phyloP scores from a whole-genome alignment of 352 stramenopile genomes.

The Pythium brassicae region DNA sequence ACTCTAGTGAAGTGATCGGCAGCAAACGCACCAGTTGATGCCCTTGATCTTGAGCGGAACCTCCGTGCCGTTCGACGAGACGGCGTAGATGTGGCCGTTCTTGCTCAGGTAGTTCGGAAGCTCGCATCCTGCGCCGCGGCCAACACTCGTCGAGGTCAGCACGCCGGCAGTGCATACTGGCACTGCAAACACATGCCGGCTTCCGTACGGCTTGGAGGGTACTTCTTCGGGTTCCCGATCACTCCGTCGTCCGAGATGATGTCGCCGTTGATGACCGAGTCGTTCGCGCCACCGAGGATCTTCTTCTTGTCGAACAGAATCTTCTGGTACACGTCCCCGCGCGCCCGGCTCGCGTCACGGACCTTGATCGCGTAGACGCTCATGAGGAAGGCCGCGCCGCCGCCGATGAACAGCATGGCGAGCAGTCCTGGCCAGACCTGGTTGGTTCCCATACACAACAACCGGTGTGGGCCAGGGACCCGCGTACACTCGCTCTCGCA shows the following conservation, averaged over 20 bases:
- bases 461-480: neutral
- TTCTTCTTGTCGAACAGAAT: constrained; percentile 16
- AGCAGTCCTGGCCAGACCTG: constrained; percentile 30
- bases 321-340: constrained; percentile 13
- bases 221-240: constrained; percentile 71
- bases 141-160: too few species aligned
- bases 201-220: constrained; percentile 35
- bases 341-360: constrained; percentile 11
- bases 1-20: too few species aligned
- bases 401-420: constrained; percentile 13
- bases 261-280: constrained; percentile 12
- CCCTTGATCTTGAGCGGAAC: constrained; percentile 65
- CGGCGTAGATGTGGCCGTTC: constrained; percentile 51
- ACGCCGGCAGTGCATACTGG: too few species aligned
- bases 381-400: constrained; percentile 14
- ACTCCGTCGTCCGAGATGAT: constrained; percentile 55
- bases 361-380: constrained; percentile 18
- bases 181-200: neutral
- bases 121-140: constrained; percentile 22
- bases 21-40: constrained; percentile 46
- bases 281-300: constrained; percentile 13
- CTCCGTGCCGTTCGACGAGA: constrained; percentile 48
- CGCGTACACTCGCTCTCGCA: too few species aligned
- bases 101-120: constrained; percentile 72
- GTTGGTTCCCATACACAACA: neutral